phyloP scores from a whole-genome alignment of 805 yeast species.

The Blastobotrys terrestris region DNA sequence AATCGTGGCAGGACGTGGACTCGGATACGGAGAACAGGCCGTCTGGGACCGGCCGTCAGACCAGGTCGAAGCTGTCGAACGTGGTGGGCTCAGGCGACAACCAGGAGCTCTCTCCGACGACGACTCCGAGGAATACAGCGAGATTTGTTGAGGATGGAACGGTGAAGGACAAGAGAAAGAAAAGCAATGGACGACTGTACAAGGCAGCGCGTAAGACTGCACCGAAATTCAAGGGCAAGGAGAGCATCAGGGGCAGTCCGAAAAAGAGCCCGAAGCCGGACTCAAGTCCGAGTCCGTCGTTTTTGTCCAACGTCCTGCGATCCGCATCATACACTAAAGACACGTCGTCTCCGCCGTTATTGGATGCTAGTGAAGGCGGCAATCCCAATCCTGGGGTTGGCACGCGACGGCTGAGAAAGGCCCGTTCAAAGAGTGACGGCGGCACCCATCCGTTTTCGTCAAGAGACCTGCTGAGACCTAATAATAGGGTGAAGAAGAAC shows the following conservation, averaged over 20 bases:
- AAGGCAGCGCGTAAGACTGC: background rate
- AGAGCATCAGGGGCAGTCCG: background rate
- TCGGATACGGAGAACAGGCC: slow-evolving; percentile 1
- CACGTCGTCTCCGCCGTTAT: background rate
- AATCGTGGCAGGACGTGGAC: slow-evolving; percentile 5
- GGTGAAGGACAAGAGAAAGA: background rate
- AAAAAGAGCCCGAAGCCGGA: background rate
- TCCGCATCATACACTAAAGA: background rate
- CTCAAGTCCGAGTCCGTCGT: background rate
- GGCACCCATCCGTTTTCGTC: slow-evolving; percentile 8
- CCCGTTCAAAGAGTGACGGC: slow-evolving; percentile 18
- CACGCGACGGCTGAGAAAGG: slow-evolving; percentile 11
- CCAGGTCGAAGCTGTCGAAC: background rate
- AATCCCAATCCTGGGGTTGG: background rate
- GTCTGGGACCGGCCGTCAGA: background rate
- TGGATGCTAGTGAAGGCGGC: background rate
- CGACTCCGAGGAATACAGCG: background rate
- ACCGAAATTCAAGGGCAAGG: background rate
- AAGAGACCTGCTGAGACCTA: background rate
- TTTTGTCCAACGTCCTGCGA: background rate
- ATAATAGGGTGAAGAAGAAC: background rate
- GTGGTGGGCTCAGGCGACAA: background rate
- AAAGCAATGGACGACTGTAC: background rate
- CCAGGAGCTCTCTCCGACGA: background rate
- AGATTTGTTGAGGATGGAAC: background rate